phyloP scores from a whole-genome alignment of 176 grass and related monocot genomes.

The Pontederia paniculata region DNA sequence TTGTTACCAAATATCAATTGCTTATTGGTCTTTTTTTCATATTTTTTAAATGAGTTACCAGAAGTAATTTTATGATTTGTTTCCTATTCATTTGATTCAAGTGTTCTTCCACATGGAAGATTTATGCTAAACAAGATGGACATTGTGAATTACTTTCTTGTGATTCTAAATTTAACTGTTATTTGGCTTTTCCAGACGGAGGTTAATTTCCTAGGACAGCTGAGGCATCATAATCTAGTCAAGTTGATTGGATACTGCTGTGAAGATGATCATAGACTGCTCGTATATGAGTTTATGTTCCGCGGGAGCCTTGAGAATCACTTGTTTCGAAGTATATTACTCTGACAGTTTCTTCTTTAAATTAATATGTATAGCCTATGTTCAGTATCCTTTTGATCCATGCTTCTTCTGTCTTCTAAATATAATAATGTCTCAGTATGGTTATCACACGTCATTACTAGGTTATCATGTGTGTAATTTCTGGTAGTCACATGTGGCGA shows the following conservation, averaged over 20 bases:
- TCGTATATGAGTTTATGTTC: conserved; percentile 99
- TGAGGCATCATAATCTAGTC: conserved; percentile 97
- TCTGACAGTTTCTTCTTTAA: conserved; percentile 11
- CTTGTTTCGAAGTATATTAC: conserved; percentile 84
- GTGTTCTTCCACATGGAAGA: no score
- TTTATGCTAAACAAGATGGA: background rate
- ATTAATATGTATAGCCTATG: conserved; percentile 2
- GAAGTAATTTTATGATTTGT: no score
- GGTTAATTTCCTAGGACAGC: conserved; percentile 89
- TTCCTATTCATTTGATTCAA: no score
- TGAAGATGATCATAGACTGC: conserved; percentile 90
- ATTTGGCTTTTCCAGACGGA: conserved; percentile 57
- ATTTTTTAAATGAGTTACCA: no score
- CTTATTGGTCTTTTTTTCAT: no score
- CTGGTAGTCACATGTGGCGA: no score
- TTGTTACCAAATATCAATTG: no score
- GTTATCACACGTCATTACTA: no score
- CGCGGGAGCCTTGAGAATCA: conserved; percentile 99
- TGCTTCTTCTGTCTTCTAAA: background rate
- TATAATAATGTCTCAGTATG: no score
- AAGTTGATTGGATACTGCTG: conserved; percentile 99
- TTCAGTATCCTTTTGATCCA: conserved; percentile 5
- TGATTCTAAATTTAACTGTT: conserved; percentile 4
- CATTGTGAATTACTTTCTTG: background rate
- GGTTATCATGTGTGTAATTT: no score